Percentiles rank a stretch among this genome's conserved stretches.
phyloP scores from a whole-genome alignment of 2,329 filamentous ascomycete species.

The Nothophoma quercina region DNA sequence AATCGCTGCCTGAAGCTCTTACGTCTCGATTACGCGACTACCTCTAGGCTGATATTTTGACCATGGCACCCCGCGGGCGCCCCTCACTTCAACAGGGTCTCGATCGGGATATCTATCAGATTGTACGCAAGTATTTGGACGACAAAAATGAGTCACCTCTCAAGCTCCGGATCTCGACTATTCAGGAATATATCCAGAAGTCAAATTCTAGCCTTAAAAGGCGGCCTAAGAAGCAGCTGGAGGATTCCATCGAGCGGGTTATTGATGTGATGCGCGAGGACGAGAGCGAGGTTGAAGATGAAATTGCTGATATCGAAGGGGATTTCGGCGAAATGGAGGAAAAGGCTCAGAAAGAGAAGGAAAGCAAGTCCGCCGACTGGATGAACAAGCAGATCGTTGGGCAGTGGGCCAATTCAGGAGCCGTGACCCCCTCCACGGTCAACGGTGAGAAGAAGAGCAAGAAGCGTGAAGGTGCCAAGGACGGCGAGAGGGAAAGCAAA shows the following conservation, averaged over 20 bases:
- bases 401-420: constrained; percentile 57
- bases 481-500: constrained; percentile 73
- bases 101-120: constrained; percentile 71
- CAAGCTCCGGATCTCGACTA: constrained; percentile 64
- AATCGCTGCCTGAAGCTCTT: not conserved
- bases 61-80: constrained; percentile 40
- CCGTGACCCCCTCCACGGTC: constrained; percentile 31
- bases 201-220: constrained; percentile 89
- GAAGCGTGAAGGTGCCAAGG: constrained; percentile 57
- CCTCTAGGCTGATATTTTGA: not conserved
- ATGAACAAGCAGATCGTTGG: constrained; percentile 72
- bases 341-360: constrained; percentile 19
- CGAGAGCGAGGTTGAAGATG: constrained; percentile 59
- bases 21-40: not conserved
- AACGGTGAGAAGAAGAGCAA: constrained; percentile 48
- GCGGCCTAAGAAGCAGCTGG: constrained; percentile 79
- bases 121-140: constrained; percentile 78
- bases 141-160: constrained; percentile 59
- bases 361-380: constrained; percentile 55
- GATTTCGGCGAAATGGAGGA: constrained; percentile 37
- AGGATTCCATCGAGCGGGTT: constrained; percentile 85
- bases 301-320: constrained; percentile 58
- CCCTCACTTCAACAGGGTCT: constrained; percentile 48
- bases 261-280: constrained; percentile 74
- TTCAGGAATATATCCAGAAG: constrained; percentile 81